Evolutionary conservation across 371 early-diverging fungal genomes (phyloP).

Genomic region (Mucor lusitanicus): DNA sequence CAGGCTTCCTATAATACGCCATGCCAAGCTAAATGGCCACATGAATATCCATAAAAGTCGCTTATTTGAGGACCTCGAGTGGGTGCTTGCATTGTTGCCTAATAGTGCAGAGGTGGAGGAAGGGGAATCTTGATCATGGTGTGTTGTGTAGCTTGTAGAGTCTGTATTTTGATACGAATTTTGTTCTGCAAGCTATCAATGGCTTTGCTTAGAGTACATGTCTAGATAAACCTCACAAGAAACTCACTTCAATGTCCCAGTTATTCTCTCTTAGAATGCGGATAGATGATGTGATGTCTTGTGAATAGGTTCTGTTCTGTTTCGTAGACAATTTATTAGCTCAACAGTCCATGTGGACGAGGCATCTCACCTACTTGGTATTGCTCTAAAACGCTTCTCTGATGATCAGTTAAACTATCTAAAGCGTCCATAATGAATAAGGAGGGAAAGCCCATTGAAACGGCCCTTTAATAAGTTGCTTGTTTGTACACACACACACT

Average conservation of each 20-base stretch:
- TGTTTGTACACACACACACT: neutral
- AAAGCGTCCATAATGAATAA: constrained; percentile 14
- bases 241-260: constrained; percentile 29
- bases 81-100: constrained; percentile 6
- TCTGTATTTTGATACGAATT: neutral
- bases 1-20: constrained; percentile 54
- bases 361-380: constrained; percentile 16
- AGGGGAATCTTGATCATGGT: constrained; percentile 12
- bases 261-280: constrained; percentile 20
- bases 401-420: constrained; percentile 19
- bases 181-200: neutral
- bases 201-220: no score
- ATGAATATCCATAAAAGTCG: constrained; percentile 41
- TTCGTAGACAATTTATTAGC: neutral
- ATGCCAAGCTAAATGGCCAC: constrained; percentile 60
- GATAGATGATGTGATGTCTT: constrained; percentile 24
- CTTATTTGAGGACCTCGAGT: neutral
- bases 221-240: neutral
- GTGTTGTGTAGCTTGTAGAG: neutral
- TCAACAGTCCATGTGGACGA: no score
- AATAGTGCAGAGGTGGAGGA: constrained; percentile 26
- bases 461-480: neutral
- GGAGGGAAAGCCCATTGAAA: neutral
- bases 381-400: constrained; percentile 19
- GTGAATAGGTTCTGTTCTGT: constrained; percentile 12